Evolutionary conservation across 2,329 filamentous ascomycete genomes (phyloP).

Genomic region (Hymenoscyphus albidus): DNA sequence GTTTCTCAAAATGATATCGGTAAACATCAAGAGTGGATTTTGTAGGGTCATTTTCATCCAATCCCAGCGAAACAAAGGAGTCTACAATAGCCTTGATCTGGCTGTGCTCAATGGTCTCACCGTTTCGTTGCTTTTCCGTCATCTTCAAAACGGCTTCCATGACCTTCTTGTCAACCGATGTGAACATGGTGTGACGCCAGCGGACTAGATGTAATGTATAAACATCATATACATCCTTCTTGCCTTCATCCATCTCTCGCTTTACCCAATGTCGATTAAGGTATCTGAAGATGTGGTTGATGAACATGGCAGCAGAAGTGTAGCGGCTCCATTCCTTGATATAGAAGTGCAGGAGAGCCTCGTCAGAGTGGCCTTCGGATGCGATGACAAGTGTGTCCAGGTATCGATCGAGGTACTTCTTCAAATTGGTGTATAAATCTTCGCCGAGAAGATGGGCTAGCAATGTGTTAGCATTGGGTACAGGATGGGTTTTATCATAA

Average conservation of each 20-base stretch:
- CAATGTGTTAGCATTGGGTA: conserved; percentile 14
- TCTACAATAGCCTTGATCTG: conserved; percentile 98
- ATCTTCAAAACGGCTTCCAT: conserved; percentile 94
- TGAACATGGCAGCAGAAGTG: conserved; percentile 92
- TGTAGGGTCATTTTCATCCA: conserved; percentile 87
- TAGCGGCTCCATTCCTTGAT: conserved; percentile 96
- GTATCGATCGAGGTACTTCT: conserved; percentile 76
- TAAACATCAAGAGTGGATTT: conserved; percentile 97
- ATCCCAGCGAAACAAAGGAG: conserved; percentile 89
- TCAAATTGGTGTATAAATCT: conserved; percentile 90
- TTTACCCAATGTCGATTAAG: conserved; percentile 99
- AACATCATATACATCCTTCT: conserved; percentile 97
- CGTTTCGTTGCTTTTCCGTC: conserved; percentile 94
- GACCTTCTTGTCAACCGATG: conserved; percentile 76
- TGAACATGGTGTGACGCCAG: conserved; percentile 91
- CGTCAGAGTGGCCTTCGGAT: conserved; percentile 79
- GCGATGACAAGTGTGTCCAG: conserved; percentile 64
- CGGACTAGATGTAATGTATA: conserved; percentile 95
- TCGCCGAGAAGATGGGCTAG: conserved; percentile 90
- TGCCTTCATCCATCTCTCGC: conserved; percentile 96
- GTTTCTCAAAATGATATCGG: conserved; percentile 84
- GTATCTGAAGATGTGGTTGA: conserved; percentile 94
- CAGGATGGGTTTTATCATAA: background rate
- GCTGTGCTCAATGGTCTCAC: conserved; percentile 93
- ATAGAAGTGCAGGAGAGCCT: conserved; percentile 87